Conservation (phyloP, 177 flowering plant species). For the Vitis hybrid region DNA sequence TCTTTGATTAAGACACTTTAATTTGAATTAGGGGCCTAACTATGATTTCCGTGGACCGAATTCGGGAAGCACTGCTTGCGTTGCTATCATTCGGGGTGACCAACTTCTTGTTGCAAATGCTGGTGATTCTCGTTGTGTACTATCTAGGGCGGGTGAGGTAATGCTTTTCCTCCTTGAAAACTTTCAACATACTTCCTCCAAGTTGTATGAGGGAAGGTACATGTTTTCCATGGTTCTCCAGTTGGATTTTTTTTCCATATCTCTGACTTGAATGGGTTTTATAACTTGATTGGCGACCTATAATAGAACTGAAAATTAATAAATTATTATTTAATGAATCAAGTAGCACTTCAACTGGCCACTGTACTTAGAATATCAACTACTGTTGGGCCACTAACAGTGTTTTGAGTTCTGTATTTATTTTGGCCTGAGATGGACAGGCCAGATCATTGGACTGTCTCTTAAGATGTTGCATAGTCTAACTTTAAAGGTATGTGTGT, state of each 20-base stretch:
- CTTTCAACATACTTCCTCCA: neutral
- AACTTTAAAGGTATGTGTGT: neutral
- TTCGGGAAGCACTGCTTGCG: slow-evolving; percentile 96
- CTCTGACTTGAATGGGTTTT: neutral
- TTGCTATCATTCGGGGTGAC: slow-evolving; percentile 70
- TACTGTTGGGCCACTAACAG: neutral
- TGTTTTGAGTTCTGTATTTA: neutral
- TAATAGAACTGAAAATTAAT: neutral
- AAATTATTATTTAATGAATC: neutral
- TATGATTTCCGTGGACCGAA: slow-evolving; percentile 92
- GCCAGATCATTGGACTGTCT: neutral
- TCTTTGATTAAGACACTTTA: too few relatives aligned
- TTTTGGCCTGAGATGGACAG: neutral
- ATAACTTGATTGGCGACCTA: neutral
- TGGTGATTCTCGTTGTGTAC: slow-evolving; percentile 97
- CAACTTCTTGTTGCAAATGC: slow-evolving; percentile 94
- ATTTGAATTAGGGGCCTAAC: slow-evolving; percentile 69
- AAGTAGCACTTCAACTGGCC: neutral
- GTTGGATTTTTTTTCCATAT: neutral
- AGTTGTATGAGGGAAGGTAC: neutral
- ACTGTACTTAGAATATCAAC: neutral
- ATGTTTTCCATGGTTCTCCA: neutral
- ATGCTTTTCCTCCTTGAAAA: neutral
- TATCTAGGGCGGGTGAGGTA: slow-evolving; percentile 97
- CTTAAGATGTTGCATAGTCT: neutral